These are phyloP conservation scores for Wickerhamomyces kurtzmanii DNA, from an alignment of 805 yeast genomes.

Conservation along the genomic window DNA sequence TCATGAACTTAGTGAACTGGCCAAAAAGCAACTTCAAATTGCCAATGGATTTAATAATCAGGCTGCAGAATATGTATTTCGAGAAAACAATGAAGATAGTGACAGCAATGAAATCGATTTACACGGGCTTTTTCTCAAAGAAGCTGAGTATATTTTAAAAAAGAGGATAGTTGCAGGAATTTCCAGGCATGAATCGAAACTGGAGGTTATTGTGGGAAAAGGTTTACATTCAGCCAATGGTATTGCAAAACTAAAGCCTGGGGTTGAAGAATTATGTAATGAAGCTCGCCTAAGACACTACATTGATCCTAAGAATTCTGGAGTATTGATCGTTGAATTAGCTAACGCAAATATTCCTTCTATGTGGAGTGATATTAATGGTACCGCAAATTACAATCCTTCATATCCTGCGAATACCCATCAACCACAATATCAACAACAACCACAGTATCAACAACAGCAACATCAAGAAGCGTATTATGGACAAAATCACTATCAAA, in stretches of 20 bases:
- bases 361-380: slow-evolving; percentile 18
- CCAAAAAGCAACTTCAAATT: slow-evolving; percentile 45
- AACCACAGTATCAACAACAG: slow-evolving; percentile 18
- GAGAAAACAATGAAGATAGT: slow-evolving; percentile 84
- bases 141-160: slow-evolving; percentile 72
- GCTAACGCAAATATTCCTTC: slow-evolving; percentile 34
- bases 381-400: slow-evolving; percentile 6
- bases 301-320: slow-evolving; percentile 65
- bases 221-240: slow-evolving; percentile 80
- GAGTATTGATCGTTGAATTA: slow-evolving; percentile 69
- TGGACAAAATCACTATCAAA: no score
- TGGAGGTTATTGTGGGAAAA: slow-evolving; percentile 87
- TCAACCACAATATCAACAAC: slow-evolving; percentile 16
- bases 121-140: slow-evolving; percentile 86
- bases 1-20: slow-evolving; percentile 57
- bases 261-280: slow-evolving; percentile 67
- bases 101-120: slow-evolving; percentile 80
- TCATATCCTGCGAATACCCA: slow-evolving; percentile 8
- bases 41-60: slow-evolving; percentile 65
- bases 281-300: slow-evolving; percentile 53
- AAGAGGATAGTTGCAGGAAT: slow-evolving; percentile 62
- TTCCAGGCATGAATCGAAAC: slow-evolving; percentile 42
- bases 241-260: slow-evolving; percentile 83
- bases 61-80: slow-evolving; percentile 87
- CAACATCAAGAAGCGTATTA: no score